phyloP scores from a whole-genome alignment of 225 moss, liverwort and hornwort species.

The Ulota crispa region DNA sequence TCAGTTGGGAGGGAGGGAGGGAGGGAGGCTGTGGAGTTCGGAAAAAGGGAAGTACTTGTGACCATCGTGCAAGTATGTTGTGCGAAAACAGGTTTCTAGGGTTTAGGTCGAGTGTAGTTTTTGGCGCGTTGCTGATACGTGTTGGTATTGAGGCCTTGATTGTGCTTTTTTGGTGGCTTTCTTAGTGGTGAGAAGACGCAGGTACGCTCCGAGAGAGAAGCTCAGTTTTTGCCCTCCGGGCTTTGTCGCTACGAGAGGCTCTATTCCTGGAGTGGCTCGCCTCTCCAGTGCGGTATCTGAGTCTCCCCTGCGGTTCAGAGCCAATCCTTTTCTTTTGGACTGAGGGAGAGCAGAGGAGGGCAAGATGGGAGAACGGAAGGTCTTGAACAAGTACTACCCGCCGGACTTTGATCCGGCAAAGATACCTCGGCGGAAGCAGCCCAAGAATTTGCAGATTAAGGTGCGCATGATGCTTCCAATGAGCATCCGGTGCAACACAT shows the following conservation, averaged over 20 bases:
- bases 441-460: conserved; percentile 81
- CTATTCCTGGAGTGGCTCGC: too few relatives aligned
- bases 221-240: too few relatives aligned
- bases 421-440: conserved; percentile 77
- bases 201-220: too few relatives aligned
- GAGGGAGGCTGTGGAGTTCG: conserved; percentile 3
- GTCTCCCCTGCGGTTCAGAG: too few relatives aligned
- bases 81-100: conserved; percentile 22
- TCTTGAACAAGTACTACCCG: conserved; percentile 81
- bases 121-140: background rate
- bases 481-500: conserved; percentile 87
- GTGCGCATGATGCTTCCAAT: conserved; percentile 94
- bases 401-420: conserved; percentile 94
- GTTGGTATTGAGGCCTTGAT: background rate
- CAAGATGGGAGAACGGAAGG: conserved; percentile 82
- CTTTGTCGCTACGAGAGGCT: too few relatives aligned
- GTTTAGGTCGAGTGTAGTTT: conserved; percentile 17
- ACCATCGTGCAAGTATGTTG: background rate
- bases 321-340: background rate
- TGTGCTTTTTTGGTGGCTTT: background rate
- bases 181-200: background rate
- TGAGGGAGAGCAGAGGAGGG: conserved; percentile 25
- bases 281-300: too few relatives aligned
- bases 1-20: background rate
- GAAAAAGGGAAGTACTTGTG: background rate